A percentile compares a stretch with the other conserved stretches of the same genome.
These are phyloP conservation scores for Onygenales sp. DNA, from an alignment of 2,329 filamentous ascomycete species.

Conservation along the genomic window DNA sequence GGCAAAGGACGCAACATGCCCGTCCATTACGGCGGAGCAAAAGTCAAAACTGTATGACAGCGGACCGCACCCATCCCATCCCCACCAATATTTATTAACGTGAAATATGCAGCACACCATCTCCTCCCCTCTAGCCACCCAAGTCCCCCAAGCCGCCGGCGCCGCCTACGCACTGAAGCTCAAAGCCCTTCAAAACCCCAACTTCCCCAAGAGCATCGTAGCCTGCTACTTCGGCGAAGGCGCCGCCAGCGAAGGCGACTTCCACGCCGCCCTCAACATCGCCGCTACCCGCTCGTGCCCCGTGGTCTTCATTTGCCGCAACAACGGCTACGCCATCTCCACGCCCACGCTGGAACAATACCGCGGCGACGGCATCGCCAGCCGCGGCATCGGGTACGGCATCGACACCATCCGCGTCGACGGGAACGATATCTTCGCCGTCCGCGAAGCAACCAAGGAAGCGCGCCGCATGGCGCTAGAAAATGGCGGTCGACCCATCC, in stretches of 20 bases:
- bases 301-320: slow-evolving; percentile 81
- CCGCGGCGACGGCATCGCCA: slow-evolving; percentile 82
- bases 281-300: slow-evolving; percentile 82
- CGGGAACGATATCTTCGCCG: slow-evolving; percentile 89
- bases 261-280: slow-evolving; percentile 84
- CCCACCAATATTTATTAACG: background rate
- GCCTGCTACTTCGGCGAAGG: slow-evolving; percentile 87
- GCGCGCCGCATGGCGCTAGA: slow-evolving; percentile 70
- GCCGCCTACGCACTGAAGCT: slow-evolving; percentile 83
- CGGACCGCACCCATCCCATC: background rate
- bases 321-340: slow-evolving; percentile 86
- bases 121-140: slow-evolving; percentile 75
- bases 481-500: slow-evolving; percentile 69
- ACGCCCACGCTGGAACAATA: slow-evolving; percentile 88
- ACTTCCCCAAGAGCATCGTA: slow-evolving; percentile 57
- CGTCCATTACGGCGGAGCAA: slow-evolving; percentile 81
- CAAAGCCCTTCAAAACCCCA: slow-evolving; percentile 63
- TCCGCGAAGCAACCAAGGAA: slow-evolving; percentile 66
- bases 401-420: slow-evolving; percentile 88
- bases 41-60: slow-evolving; percentile 66
- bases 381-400: slow-evolving; percentile 79
- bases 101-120: slow-evolving; percentile 61
- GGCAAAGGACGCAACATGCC: slow-evolving; percentile 92
- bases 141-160: slow-evolving; percentile 79
- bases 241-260: slow-evolving; percentile 82